phyloP scores from a whole-genome alignment of 2,329 filamentous ascomycete species.

The Hymenoscyphus linearis region DNA sequence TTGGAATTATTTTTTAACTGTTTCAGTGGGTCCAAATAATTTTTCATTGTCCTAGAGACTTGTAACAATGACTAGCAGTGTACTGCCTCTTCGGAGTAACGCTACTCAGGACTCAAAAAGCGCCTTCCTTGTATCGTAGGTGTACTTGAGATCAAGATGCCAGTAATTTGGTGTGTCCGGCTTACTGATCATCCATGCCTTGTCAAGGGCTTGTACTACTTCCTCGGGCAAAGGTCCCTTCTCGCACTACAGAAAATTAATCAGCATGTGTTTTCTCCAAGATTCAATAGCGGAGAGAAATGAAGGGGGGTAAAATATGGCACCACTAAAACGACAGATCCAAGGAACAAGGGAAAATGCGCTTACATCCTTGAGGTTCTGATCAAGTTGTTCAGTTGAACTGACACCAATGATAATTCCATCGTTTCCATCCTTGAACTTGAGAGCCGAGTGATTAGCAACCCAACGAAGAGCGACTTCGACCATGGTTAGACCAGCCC shows the following conservation, averaged over 20 bases:
- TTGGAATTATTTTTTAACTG: not conserved
- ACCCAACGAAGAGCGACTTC: slow-evolving; percentile 58
- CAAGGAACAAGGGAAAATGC: no score
- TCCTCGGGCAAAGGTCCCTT: slow-evolving; percentile 58
- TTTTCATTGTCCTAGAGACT: not conserved
- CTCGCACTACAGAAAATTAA: slow-evolving; percentile 26
- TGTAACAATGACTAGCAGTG: not conserved
- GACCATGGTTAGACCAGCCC: slow-evolving; percentile 52
- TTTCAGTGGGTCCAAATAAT: not conserved
- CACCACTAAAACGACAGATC: no score
- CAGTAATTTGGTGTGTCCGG: slow-evolving; percentile 35
- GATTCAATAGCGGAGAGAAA: no score
- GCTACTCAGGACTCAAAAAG: slow-evolving; percentile 16
- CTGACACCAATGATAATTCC: slow-evolving; percentile 39
- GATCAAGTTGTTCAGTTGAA: slow-evolving; percentile 36
- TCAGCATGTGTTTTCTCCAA: no score
- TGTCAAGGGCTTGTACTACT: slow-evolving; percentile 56
- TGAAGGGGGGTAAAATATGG: no score
- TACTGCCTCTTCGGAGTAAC: not conserved
- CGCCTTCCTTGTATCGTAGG: slow-evolving; percentile 25
- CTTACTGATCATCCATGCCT: slow-evolving; percentile 57
- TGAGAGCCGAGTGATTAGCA: slow-evolving; percentile 53
- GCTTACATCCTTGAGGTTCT: slow-evolving; percentile 35
- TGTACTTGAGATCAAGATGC: slow-evolving; percentile 30
- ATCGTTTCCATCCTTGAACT: slow-evolving; percentile 41